Base-by-base conservation (phyloP, 441 rosid species). In the Adansonia rubrostipa region DNA sequence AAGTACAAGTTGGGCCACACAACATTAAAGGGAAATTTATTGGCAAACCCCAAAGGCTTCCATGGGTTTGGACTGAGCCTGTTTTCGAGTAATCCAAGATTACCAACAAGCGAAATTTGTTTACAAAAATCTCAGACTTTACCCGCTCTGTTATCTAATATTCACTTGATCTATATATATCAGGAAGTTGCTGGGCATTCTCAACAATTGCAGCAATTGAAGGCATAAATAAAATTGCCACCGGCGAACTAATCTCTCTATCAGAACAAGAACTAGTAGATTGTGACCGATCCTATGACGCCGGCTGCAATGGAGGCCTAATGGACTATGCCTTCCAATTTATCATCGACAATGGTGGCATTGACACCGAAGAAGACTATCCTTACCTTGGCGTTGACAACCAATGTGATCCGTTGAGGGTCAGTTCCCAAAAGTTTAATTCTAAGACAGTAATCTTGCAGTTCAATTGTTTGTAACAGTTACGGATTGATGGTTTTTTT, bases 161-260 rank as follows among this genome's bases (percentile, higher is more conserved):
- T 22, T 9, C 20, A 3, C 53, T 20, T 9, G 73, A 69, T 70
- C 91, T 28, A 28, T 28, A 28, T 28, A 28, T 28, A 28, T 28
- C 33, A 91, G 95, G 96, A 79, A 91, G 96, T 80, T 91, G 93
- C 82, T 91, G 96, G 96, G 96, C 96, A 15, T 91, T 91, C 71
- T 91, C 96, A 11, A 90, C 93, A 10, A 48, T 85, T 1, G 93
- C 89, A 0, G 90, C 92, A 0, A 90, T 91, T 11, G 96, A 91
- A 85, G 92, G 96, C 36, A 82, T 91, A 71, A 91, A 90, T 85
- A 83, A 90, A 87, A 88, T 91, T 0, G 89, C 89, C 60, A 91
- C 92, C 0, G 96, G 96, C 2, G 86, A 87, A 65, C 78, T 92
- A 44, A 47, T 86, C 77, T 85, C 92, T 51, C 76, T 90, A 47